Conservation (phyloP, 1,139 yeast genomes). For the Geotrichum aggregatum region DNA sequence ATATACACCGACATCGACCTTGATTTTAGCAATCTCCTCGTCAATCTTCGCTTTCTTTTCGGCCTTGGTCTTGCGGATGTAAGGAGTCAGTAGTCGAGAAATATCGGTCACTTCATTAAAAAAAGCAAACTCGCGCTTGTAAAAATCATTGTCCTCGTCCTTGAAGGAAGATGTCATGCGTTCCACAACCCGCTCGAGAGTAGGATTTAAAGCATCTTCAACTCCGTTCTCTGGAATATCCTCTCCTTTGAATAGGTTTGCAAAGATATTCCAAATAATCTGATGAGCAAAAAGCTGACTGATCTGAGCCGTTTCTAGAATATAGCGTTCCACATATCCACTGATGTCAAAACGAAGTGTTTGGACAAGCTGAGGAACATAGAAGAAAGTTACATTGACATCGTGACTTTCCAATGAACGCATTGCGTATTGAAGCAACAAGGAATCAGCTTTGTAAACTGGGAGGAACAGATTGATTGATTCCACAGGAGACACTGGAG, state of each 20-base stretch:
- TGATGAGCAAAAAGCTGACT: conserved; percentile 94
- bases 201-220: conserved; percentile 83
- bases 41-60: conserved; percentile 96
- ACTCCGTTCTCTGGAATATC: conserved; percentile 51
- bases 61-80: conserved; percentile 86
- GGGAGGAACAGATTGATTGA: conserved; percentile 83
- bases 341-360: conserved; percentile 72
- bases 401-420: conserved; percentile 85
- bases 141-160: conserved; percentile 58
- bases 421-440: conserved; percentile 80
- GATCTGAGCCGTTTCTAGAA: conserved; percentile 86
- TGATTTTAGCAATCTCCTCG: conserved; percentile 84
- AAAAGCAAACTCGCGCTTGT: conserved; percentile 79
- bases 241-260: conserved; percentile 88
- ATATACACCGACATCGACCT: conserved; percentile 79
- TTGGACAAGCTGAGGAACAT: conserved; percentile 97
- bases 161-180: conserved; percentile 62
- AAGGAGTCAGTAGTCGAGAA: conserved; percentile 92
- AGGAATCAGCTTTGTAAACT: conserved; percentile 62
- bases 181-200: conserved; percentile 67
- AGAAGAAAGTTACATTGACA: conserved; percentile 84
- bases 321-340: conserved; percentile 85
- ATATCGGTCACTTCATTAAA: conserved; percentile 89
- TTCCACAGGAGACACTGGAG: conserved; percentile 75
- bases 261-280: conserved; percentile 96